phyloP scores from a whole-genome alignment of 148 eudicot species.

The Cornus controversa region DNA sequence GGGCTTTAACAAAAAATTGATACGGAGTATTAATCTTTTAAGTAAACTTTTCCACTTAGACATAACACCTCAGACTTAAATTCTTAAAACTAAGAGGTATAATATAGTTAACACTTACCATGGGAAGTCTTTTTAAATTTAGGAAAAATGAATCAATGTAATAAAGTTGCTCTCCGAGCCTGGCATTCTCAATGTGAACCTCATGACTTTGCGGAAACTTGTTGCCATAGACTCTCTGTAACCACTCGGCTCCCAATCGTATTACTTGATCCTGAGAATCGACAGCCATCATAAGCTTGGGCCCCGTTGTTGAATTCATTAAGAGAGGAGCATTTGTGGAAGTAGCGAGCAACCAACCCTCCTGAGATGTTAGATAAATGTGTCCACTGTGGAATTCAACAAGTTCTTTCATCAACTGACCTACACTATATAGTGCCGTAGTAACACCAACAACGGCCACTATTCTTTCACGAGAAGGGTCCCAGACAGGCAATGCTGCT shows the following conservation, averaged over 20 bases:
- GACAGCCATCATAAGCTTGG: conserved; percentile 70
- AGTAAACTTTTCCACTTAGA: not conserved
- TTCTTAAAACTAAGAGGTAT: not conserved
- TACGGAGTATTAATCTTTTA: not conserved
- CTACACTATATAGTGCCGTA: conserved; percentile 86
- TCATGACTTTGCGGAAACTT: conserved; percentile 52
- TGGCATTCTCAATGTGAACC: conserved; percentile 83
- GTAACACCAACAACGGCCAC: conserved; percentile 96
- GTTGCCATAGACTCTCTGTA: conserved; percentile 47
- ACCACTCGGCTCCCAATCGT: conserved; percentile 74
- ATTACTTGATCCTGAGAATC: conserved; percentile 70
- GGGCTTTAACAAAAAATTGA: not conserved
- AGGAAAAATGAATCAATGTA: conserved; percentile 93
- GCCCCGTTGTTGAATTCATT: conserved; percentile 60
- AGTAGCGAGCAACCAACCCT: conserved; percentile 91
- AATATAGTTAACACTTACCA: conserved; percentile 43
- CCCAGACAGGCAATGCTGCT: conserved; percentile 91
- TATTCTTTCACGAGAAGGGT: conserved; percentile 56
- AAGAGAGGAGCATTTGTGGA: conserved; percentile 76
- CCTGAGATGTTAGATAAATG: conserved; percentile 86
- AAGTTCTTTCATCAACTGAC: conserved; percentile 89
- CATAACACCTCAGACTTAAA: not conserved
- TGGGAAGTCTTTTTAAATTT: conserved; percentile 85
- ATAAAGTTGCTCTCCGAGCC: conserved; percentile 58
- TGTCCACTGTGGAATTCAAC: conserved; percentile 89